Evolutionary conservation across 768 basidiomycete species (phyloP).

Genomic region (Amanita polypyramis): DNA sequence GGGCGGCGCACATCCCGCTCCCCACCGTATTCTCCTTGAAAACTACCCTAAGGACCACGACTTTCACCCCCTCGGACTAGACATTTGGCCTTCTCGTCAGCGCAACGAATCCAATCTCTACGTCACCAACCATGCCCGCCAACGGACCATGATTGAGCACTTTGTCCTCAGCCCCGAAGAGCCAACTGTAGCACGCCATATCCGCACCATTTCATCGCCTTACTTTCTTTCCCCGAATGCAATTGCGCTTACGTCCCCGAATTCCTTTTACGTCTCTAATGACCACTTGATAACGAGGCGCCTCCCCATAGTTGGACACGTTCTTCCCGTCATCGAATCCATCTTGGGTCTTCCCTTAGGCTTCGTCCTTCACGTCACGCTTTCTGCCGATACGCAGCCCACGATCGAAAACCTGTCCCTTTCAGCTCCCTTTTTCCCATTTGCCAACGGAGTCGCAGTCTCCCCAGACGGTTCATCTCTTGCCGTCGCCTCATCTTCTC

Average conservation of each 20-base stretch:
- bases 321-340: slow-evolving; percentile 46
- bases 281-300: slow-evolving; percentile 64
- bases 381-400: slow-evolving; percentile 20
- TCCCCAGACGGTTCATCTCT: slow-evolving; percentile 33
- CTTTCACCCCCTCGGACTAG: slow-evolving; percentile 67
- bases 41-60: slow-evolving; percentile 47
- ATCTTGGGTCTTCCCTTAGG: slow-evolving; percentile 44
- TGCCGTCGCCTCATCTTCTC: slow-evolving; percentile 47
- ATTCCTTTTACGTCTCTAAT: slow-evolving; percentile 63
- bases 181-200: slow-evolving; percentile 35
- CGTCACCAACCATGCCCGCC: slow-evolving; percentile 58
- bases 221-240: slow-evolving; percentile 59
- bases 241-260: slow-evolving; percentile 52
- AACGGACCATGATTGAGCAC: slow-evolving; percentile 55
- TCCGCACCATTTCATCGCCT: slow-evolving; percentile 50
- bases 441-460: slow-evolving; percentile 61
- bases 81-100: slow-evolving; percentile 38
- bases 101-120: slow-evolving; percentile 48
- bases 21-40: slow-evolving; percentile 32
- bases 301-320: slow-evolving; percentile 37
- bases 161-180: slow-evolving; percentile 40
- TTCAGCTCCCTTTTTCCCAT: slow-evolving; percentile 40
- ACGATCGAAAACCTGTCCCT: slow-evolving; percentile 24
- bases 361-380: slow-evolving; percentile 46
- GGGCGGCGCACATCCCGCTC: slow-evolving; percentile 10